Percentiles rank a stretch among this genome's conserved stretches.
These are phyloP conservation scores for Penicillium sp. DNA, from an alignment of 2,329 filamentous ascomycete genomes.

Conservation along the genomic window DNA sequence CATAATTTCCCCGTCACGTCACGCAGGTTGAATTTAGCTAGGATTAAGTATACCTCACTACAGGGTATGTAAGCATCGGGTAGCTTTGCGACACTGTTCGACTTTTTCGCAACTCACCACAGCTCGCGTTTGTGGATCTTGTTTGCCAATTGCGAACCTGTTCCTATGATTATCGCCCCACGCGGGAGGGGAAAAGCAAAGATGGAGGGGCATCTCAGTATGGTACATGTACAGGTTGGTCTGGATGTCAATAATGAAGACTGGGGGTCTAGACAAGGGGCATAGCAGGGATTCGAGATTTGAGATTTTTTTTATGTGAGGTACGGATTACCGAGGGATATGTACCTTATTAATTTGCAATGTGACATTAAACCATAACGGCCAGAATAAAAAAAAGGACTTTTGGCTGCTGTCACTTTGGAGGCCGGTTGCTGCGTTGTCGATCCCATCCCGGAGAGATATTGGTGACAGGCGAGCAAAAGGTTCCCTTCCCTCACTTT, in stretches of 20 bases:
- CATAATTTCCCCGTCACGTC: neutral
- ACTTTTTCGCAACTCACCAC: slow-evolving; percentile 4
- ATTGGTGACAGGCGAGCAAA: slow-evolving; percentile 19
- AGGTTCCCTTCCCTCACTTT: neutral
- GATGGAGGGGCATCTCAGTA: slow-evolving; percentile 2
- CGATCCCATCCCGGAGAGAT: slow-evolving; percentile 25
- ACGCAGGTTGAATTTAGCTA: slow-evolving; percentile 2
- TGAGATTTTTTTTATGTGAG: neutral
- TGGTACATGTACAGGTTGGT: neutral
- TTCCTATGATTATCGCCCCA: slow-evolving; percentile 19
- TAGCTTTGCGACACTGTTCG: slow-evolving; percentile 16
- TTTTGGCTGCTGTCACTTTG: slow-evolving; percentile 26
- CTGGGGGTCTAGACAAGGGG: neutral
- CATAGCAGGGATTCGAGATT: neutral
- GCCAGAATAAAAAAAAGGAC: slow-evolving; percentile 6
- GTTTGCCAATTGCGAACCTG: slow-evolving; percentile 19
- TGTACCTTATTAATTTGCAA: neutral
- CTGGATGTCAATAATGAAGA: slow-evolving; percentile 10
- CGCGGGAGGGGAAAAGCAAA: slow-evolving; percentile 20
- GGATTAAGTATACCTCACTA: slow-evolving; percentile 11
- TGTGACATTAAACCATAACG: neutral
- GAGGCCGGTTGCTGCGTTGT: slow-evolving; percentile 29
- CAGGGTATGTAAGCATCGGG: slow-evolving; percentile 14
- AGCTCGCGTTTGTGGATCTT: slow-evolving; percentile 26
- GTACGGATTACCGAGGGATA: slow-evolving; percentile 4